Evolutionary conservation across 2,329 filamentous ascomycete species (phyloP).

Genomic region (Botrytis paeoniae): DNA sequence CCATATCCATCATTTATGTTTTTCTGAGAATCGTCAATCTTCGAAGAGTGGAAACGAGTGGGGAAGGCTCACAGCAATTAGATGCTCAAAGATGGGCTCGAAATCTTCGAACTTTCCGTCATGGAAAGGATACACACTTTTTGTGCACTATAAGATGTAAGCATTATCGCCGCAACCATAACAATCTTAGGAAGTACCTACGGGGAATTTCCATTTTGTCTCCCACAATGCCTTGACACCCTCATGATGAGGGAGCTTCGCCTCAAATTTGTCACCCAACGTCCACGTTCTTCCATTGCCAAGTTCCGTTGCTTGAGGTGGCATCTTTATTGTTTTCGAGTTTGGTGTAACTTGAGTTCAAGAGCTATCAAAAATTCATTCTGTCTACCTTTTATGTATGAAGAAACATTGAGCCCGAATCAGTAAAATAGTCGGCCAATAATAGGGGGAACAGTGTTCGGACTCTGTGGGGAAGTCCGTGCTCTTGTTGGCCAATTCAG

Average conservation of each 20-base stretch:
- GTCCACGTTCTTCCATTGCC: conserved; percentile 17
- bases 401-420: background rate
- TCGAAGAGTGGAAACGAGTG: background rate
- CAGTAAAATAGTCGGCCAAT: background rate
- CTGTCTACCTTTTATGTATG: background rate
- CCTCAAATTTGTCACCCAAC: conserved; percentile 17
- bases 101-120: conserved; percentile 68
- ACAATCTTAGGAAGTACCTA: conserved; percentile 38
- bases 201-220: conserved; percentile 70
- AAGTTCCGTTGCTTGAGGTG: conserved; percentile 6
- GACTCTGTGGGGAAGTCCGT: conserved; percentile 14
- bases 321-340: background rate
- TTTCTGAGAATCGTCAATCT: conserved; percentile 38
- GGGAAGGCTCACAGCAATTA: conserved; percentile 50
- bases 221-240: conserved; percentile 64
- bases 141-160: conserved; percentile 45
- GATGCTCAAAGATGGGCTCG: conserved; percentile 61
- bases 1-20: conserved; percentile 64
- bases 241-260: conserved; percentile 28
- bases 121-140: conserved; percentile 71
- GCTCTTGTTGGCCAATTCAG: background rate
- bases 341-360: background rate
- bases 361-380: background rate
- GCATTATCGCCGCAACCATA: background rate
- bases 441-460: background rate